phyloP scores from a whole-genome alignment of 2,329 filamentous ascomycete species.

The Coniochaeta pulveracea region DNA sequence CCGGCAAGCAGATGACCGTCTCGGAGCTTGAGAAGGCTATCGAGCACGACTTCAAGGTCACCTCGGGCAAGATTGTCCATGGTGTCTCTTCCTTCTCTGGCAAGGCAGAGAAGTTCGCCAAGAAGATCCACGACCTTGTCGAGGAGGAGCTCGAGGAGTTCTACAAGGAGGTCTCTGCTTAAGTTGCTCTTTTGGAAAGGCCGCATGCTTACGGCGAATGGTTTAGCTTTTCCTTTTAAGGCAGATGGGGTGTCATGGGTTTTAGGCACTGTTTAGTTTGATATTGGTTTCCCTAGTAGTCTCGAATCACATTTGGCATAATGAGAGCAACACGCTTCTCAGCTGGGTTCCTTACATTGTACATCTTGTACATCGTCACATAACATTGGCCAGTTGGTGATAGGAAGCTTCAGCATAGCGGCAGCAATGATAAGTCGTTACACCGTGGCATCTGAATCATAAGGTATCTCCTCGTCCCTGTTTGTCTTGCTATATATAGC shows the following conservation, averaged over 20 bases:
- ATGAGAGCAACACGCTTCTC: constrained; percentile 9
- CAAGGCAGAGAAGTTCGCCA: constrained; percentile 50
- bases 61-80: constrained; percentile 45
- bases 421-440: too few relatives aligned
- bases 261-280: constrained; percentile 9
- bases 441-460: too few relatives aligned
- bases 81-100: constrained; percentile 37
- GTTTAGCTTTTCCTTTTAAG: background rate
- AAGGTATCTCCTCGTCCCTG: too few relatives aligned
- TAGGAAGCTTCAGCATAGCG: too few relatives aligned
- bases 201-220: constrained; percentile 8
- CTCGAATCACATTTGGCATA: constrained; percentile 9
- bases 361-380: constrained; percentile 10
- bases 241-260: constrained; percentile 1
- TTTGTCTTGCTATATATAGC: too few relatives aligned
- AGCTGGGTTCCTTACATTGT: constrained; percentile 14
- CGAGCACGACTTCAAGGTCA: constrained; percentile 47
- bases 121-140: constrained; percentile 52
- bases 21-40: constrained; percentile 50
- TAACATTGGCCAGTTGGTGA: constrained; percentile 9
- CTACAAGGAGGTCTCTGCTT: constrained; percentile 36
- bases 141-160: constrained; percentile 51
- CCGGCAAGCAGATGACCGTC: constrained; percentile 30
- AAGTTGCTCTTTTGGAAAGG: constrained; percentile 9
- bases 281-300: background rate